Evolutionary conservation across 352 stramenopile genomes (phyloP), one percentile per base, ranked within the genome.

Genomic region (Pythium inflatum): DNA sequence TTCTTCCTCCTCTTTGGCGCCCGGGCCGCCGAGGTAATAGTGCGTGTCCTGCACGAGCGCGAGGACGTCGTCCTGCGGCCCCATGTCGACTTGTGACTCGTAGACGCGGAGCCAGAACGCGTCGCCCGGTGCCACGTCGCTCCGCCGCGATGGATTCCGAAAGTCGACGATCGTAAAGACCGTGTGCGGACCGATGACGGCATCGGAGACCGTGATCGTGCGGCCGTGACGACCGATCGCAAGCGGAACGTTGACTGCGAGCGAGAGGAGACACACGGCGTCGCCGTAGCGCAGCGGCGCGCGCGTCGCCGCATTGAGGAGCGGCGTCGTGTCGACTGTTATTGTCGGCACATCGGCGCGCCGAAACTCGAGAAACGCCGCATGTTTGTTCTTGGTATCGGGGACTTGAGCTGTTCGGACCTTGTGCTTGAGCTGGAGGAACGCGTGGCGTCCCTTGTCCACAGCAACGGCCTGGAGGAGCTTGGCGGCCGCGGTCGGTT

Each of bases 161-260:
- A 90, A 91, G 61, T 91, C 83, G 1, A 88, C 76, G 46, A 92
- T 70, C 8, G 82, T 89, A 56, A 90, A 88, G n/a, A 75, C 78
- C 79, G 89, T 89, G 65, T 90, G 82, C 0, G 75, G 77, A 0
- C 84, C 81, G 1, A 56, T 60, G 8, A 77, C 63, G 2, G 75
- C 43, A 28, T 75, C 73, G 16, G 11, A 24, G 2, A 70, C 70
- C 4, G 50, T 30, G 20, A 70, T 58, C 18, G 75, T 80, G 1
- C 80, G 79, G 9, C 82, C 84, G 38, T 88, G 71, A 14, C 59
- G n/a, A 1, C 78, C 78, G 22, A 92, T 71, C 20, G 72, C 76
- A 7, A 92, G 71, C 18, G 84, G 84, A 11, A 90, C 57, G 25
- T 88, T 51, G 16, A 74, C 79, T 18, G 59, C 57, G 11, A 71